Percentiles rank a stretch among this genome's conserved stretches.
phyloP scores from a whole-genome alignment of 2,329 filamentous ascomycete species.

The Cladophialophora chaetospira region DNA sequence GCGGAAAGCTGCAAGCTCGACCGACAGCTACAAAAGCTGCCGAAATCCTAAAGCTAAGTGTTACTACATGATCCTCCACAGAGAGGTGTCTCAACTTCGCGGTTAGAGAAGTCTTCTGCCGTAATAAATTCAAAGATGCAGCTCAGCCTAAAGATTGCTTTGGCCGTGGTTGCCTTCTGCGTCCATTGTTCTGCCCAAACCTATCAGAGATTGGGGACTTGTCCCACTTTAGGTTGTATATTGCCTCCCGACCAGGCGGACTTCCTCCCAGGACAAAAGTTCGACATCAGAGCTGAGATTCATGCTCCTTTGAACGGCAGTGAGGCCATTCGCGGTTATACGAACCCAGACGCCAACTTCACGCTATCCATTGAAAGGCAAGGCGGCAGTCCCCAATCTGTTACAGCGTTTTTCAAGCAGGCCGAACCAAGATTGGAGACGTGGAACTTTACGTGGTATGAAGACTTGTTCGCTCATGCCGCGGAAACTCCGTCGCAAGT shows the following conservation, averaged over 20 bases:
- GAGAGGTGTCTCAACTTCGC: slow-evolving; percentile 2
- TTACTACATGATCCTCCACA: not conserved
- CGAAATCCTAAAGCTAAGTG: slow-evolving; percentile 4
- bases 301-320: slow-evolving; percentile 80
- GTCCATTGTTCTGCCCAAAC: slow-evolving; percentile 48
- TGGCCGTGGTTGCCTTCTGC: slow-evolving; percentile 24
- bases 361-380: slow-evolving; percentile 67
- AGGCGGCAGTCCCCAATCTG: slow-evolving; percentile 55
- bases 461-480: slow-evolving; percentile 77
- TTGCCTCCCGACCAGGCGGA: slow-evolving; percentile 68
- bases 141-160: slow-evolving; percentile 15
- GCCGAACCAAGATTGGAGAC: slow-evolving; percentile 72
- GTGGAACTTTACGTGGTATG: slow-evolving; percentile 84
- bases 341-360: slow-evolving; percentile 72
- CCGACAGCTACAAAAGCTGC: slow-evolving; percentile 18
- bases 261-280: slow-evolving; percentile 80
- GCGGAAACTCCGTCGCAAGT: slow-evolving; percentile 69
- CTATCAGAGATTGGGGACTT: slow-evolving; percentile 58
- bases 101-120: not conserved
- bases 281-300: slow-evolving; percentile 80
- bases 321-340: slow-evolving; percentile 71
- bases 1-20: not conserved
- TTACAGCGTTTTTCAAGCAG: slow-evolving; percentile 68
- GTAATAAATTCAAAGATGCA: slow-evolving; percentile 15
- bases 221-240: slow-evolving; percentile 59